These are phyloP conservation scores for Mortierella sp. DNA, from an alignment of 371 early-diverging fungal species.

Conservation along the genomic window DNA sequence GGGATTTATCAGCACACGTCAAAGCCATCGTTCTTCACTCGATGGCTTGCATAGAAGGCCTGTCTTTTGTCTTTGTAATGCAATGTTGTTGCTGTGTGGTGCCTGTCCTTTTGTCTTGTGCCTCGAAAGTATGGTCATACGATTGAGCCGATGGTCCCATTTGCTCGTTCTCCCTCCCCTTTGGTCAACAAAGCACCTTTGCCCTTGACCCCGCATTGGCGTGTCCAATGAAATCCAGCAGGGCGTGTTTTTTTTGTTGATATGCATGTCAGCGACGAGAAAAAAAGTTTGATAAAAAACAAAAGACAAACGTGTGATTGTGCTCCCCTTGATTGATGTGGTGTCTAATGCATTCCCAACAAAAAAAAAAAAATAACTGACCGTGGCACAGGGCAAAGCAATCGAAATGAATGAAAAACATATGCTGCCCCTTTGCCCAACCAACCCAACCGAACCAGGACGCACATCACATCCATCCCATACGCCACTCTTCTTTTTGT, in stretches of 20 bases:
- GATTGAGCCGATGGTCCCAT: background rate
- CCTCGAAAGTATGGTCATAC: background rate
- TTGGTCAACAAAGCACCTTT: background rate
- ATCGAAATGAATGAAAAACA: slow-evolving; percentile 7
- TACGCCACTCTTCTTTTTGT: background rate
- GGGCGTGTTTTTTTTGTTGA: background rate
- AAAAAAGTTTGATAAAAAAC: slow-evolving; percentile 3
- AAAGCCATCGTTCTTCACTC: background rate
- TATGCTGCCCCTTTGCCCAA: background rate
- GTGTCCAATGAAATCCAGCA: slow-evolving; percentile 4
- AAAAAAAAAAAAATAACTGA: slow-evolving; percentile 19
- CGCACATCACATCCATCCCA: too few relatives aligned
- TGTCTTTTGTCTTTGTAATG: background rate
- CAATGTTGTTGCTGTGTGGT: background rate
- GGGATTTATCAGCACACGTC: background rate
- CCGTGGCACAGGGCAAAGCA: slow-evolving; percentile 9
- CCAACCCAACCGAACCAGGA: background rate
- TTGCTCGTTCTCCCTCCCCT: background rate
- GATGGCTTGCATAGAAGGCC: background rate
- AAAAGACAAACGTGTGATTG: background rate
- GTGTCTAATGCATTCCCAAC: slow-evolving; percentile 23
- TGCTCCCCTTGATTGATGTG: background rate
- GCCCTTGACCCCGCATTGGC: slow-evolving; percentile 11
- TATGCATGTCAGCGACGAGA: background rate
- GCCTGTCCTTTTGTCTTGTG: background rate